Percentiles rank a stretch among this genome's conserved stretches.
phyloP scores from a whole-genome alignment of 2,329 filamentous ascomycete species.

The Alternaria consortialis region DNA sequence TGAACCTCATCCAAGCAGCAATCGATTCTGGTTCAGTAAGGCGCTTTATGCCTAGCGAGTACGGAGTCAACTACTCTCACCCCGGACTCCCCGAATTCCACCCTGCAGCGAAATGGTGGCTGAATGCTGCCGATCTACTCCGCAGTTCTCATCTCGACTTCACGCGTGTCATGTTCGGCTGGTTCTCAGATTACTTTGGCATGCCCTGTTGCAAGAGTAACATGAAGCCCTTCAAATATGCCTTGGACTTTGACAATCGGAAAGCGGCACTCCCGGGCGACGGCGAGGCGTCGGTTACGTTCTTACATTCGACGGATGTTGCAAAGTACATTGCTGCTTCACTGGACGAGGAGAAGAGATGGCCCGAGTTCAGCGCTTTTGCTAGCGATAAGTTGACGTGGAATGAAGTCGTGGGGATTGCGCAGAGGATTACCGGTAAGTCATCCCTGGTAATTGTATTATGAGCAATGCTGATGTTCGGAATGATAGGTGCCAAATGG shows the following conservation, averaged over 20 bases:
- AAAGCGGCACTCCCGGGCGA: slow-evolving; percentile 27
- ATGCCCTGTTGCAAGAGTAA: slow-evolving; percentile 33
- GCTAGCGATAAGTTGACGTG: slow-evolving; percentile 56
- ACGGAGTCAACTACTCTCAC: slow-evolving; percentile 15
- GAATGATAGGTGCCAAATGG: slow-evolving; percentile 18
- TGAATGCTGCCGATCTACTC: slow-evolving; percentile 24
- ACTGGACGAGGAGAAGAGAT: slow-evolving; percentile 14
- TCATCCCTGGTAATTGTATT: neutral
- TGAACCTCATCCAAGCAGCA: slow-evolving; percentile 31
- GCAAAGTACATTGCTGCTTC: slow-evolving; percentile 25
- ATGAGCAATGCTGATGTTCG: neutral
- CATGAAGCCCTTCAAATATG: slow-evolving; percentile 26
- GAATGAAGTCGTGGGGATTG: slow-evolving; percentile 57
- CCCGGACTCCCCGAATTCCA: slow-evolving; percentile 13
- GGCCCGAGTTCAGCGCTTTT: slow-evolving; percentile 50
- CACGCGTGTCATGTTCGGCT: slow-evolving; percentile 36
- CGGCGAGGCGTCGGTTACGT: slow-evolving; percentile 16
- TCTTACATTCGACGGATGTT: slow-evolving; percentile 27
- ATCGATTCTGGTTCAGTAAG: slow-evolving; percentile 17
- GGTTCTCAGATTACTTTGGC: slow-evolving; percentile 42
- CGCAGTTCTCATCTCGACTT: slow-evolving; percentile 32
- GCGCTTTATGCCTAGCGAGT: slow-evolving; percentile 29
- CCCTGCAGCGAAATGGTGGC: slow-evolving; percentile 16
- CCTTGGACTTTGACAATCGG: slow-evolving; percentile 26
- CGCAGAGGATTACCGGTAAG: slow-evolving; percentile 53